Evolutionary conservation across 805 yeast genomes (phyloP).

Genomic region (Barnettozyma botsteinii): DNA sequence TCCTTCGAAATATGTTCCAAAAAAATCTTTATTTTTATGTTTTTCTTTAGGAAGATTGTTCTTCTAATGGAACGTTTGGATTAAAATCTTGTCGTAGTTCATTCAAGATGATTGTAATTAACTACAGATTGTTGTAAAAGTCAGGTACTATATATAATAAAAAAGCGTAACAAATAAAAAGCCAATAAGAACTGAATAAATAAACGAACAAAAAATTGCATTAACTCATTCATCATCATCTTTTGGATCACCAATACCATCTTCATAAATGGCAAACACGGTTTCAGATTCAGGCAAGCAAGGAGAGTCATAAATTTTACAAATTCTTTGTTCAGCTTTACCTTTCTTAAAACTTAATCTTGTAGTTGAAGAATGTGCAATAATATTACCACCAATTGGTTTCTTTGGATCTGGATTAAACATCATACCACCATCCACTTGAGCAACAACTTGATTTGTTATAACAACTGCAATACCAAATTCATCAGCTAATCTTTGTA

Average conservation of each 20-base stretch:
- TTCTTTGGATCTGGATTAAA: slow-evolving; percentile 96
- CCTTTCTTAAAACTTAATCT: slow-evolving; percentile 88
- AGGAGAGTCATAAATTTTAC: slow-evolving; percentile 94
- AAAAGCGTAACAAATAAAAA: not conserved
- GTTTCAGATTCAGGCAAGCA: slow-evolving; percentile 95
- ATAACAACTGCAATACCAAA: slow-evolving; percentile 96
- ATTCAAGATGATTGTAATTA: too few relatives aligned
- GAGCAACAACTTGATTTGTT: slow-evolving; percentile 95
- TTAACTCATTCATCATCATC: slow-evolving; percentile 35
- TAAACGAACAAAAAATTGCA: not conserved
- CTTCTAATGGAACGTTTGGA: too few relatives aligned
- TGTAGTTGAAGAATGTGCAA: slow-evolving; percentile 96
- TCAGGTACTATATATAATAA: too few relatives aligned
- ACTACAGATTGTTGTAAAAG: too few relatives aligned
- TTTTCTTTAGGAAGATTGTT: too few relatives aligned
- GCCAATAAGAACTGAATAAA: not conserved
- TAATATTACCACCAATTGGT: slow-evolving; percentile 97
- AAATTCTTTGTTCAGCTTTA: slow-evolving; percentile 84
- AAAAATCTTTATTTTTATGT: too few relatives aligned
- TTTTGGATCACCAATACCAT: slow-evolving; percentile 94
- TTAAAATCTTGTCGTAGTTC: too few relatives aligned
- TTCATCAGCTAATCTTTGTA: slow-evolving; percentile 93
- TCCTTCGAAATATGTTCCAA: too few relatives aligned
- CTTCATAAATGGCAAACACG: slow-evolving; percentile 91
- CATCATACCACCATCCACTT: slow-evolving; percentile 79